phyloP scores from a whole-genome alignment of 2,329 filamentous ascomycete species.

The Arthrobotrys conoides region DNA sequence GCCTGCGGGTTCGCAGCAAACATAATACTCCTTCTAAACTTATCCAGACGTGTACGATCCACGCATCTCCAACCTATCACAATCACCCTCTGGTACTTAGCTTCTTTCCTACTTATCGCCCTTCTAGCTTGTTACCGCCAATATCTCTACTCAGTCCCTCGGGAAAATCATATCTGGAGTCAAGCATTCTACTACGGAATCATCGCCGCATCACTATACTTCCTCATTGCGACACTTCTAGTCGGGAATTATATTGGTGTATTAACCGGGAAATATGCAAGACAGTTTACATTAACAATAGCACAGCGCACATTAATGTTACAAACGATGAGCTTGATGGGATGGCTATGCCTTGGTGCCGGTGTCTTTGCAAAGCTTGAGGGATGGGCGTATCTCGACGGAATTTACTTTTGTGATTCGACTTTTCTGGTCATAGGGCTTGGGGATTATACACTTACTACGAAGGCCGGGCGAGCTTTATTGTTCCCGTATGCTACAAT shows the following conservation, averaged over 20 bases:
- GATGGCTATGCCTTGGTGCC: slow-evolving; percentile 84
- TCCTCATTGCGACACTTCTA: slow-evolving; percentile 82
- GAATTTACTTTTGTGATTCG: slow-evolving; percentile 84
- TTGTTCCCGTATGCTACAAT: slow-evolving; percentile 87
- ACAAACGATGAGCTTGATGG: slow-evolving; percentile 87
- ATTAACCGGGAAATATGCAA: slow-evolving; percentile 74
- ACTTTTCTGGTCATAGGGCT: slow-evolving; percentile 63
- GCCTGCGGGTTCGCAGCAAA: slow-evolving; percentile 83
- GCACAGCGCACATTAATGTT: slow-evolving; percentile 90
- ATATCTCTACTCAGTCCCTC: slow-evolving; percentile 70
- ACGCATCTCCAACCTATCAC: slow-evolving; percentile 85
- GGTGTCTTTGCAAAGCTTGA: slow-evolving; percentile 81
- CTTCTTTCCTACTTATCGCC: slow-evolving; percentile 76
- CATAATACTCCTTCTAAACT: slow-evolving; percentile 85
- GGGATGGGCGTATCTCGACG: slow-evolving; percentile 81
- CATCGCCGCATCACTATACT: slow-evolving; percentile 83
- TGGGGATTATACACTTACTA: slow-evolving; percentile 60
- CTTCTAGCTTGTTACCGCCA: slow-evolving; percentile 78
- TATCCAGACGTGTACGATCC: slow-evolving; percentile 84
- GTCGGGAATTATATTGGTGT: slow-evolving; percentile 78
- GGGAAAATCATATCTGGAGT: slow-evolving; percentile 72
- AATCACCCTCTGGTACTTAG: slow-evolving; percentile 82
- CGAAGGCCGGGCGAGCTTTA: slow-evolving; percentile 75
- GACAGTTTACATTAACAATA: slow-evolving; percentile 81
- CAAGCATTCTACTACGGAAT: slow-evolving; percentile 91